Base-by-base conservation (phyloP, 805 yeast genomes). In the Saccharomycopsis oosterbeekiorum region DNA sequence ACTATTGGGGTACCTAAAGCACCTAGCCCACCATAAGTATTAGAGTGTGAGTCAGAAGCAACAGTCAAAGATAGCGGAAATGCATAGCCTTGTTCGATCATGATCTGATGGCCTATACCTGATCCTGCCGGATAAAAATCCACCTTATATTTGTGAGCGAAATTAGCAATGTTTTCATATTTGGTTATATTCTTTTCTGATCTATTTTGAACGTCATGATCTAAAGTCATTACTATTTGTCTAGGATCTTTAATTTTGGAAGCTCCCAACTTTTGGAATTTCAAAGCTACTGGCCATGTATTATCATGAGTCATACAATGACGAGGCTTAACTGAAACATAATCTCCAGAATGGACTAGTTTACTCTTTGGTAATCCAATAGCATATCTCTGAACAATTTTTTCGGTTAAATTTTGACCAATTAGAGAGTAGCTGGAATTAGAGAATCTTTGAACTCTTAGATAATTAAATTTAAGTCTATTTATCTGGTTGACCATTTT, bases 231-330 rank as follows among this genome's bases (percentile, higher is more conserved):
- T 57, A 94, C 98, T 34, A 94, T 89, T 76, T 94, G 99, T 64
- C 89, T 80, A 70, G 89, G 87, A 70, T 94, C 88, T 67, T 85
- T 83, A 62, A 94, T 89, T 64, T 83, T 78, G 21, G 83, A 82
- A 42, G 97, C 97, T 0, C 99, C 99, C 42, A 94, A 80, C 5
- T 96, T 96, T 85, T 83, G 89, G 76, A 94, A 94, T 76, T 94
- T 94, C 70, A 93, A 80, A 0, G 99, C 99, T 17, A 94, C 97
- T 0, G 99, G 99, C 99, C 99, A 96, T 54, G 97, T 86, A 75
- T 94, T 94, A 74, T 94, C 99, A 73, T 94, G 99, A 15, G 98
- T 90, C 99, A 94, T 94, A 74, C 97, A 96, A 76, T 94, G 96
- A 2, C 96, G 93, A 2, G 99, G 99, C 69, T 78, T 81, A 70